A percentile compares a stretch with the other conserved stretches of the same genome.
Evolutionary conservation across 352 stramenopile species (phyloP).

Genomic region (Aphanomyces invadans): DNA sequence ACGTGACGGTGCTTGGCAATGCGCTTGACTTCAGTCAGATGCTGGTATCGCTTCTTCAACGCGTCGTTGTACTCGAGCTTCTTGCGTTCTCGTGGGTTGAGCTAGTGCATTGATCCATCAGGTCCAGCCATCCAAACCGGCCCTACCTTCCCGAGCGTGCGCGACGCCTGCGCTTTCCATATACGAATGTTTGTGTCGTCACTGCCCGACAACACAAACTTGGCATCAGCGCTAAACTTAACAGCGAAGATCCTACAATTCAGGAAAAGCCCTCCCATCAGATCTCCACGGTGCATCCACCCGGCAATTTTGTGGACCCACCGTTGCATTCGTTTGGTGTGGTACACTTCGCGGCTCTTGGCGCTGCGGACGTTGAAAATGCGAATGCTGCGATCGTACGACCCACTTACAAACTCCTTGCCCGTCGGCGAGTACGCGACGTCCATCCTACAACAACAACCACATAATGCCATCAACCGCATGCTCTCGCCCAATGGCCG

Average conservation of each 20-base stretch:
- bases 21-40: slow-evolving; percentile 92
- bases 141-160: slow-evolving; percentile 89
- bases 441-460: slow-evolving; percentile 74
- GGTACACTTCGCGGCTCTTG: slow-evolving; percentile 91
- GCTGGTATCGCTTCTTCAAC: slow-evolving; percentile 93
- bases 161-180: slow-evolving; percentile 96
- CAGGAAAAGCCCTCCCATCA: slow-evolving; percentile 24
- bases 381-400: slow-evolving; percentile 97
- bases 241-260: slow-evolving; percentile 65
- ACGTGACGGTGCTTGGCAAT: slow-evolving; percentile 91
- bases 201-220: slow-evolving; percentile 96
- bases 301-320: too few relatives aligned
- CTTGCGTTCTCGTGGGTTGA: slow-evolving; percentile 66
- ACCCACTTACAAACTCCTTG: slow-evolving; percentile 96
- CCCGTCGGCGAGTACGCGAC: slow-evolving; percentile 96
- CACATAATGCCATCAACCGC: background rate
- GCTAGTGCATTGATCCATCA: slow-evolving; percentile 27
- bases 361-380: slow-evolving; percentile 90
- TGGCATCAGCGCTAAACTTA: slow-evolving; percentile 82
- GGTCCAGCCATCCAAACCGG: background rate
- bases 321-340: slow-evolving; percentile 99
- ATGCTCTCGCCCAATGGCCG: too few relatives aligned
- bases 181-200: slow-evolving; percentile 99
- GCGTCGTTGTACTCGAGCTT: slow-evolving; percentile 96
- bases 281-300: background rate